Base-by-base conservation (phyloP, 1,139 yeast genomes). In the Hansenula sp. region DNA sequence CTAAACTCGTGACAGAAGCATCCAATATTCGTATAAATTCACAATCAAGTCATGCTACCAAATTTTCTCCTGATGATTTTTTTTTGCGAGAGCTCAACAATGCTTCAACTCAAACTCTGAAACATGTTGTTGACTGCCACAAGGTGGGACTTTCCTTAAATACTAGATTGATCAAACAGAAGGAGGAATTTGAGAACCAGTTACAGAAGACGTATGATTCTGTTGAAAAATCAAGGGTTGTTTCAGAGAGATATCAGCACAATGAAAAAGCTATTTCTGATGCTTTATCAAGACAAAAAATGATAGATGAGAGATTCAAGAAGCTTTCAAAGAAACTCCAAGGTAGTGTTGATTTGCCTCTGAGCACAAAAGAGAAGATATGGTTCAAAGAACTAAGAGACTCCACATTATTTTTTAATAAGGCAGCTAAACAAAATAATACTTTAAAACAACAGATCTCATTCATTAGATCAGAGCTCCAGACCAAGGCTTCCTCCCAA, bases 301-400 rank as follows among this genome's bases (percentile, higher is more conserved):
- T 34, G 4, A 44, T 71, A 13, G 50, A 56, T n/a, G 49, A 52
- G 19, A 61, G 77, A 36, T 51, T 68, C 10, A 47, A 50, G 4
- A 44, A 41, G 10, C 47, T 73, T 7, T 52, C 56, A 13, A 50
- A 56, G 3, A 58, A 51, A 27, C 40, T 70, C 7, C 44, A 29
- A 21, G 39, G 10, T 25, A 47, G 46, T 19, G 50, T 55, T 25
- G 56, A 61, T 13, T 39, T 58, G 13, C 63, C 68, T 1, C 50
- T 73, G 26, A 64, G 69, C 37, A 57, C 58, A 2, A 57, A 64
- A 13, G 81, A 75, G 48, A 56, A 60, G 44, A 57, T 53, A 27
- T 75, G 78, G 77, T 64, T 68, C 46, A 60, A 54, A 21, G 78
- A 72, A 47, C 57, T 74, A 13, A 62, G 60, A 36, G 55, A 61